A percentile compares a stretch with the other conserved stretches of the same genome.
phyloP scores from a whole-genome alignment of 345 rosid species.

The Euclidium syriacum region DNA sequence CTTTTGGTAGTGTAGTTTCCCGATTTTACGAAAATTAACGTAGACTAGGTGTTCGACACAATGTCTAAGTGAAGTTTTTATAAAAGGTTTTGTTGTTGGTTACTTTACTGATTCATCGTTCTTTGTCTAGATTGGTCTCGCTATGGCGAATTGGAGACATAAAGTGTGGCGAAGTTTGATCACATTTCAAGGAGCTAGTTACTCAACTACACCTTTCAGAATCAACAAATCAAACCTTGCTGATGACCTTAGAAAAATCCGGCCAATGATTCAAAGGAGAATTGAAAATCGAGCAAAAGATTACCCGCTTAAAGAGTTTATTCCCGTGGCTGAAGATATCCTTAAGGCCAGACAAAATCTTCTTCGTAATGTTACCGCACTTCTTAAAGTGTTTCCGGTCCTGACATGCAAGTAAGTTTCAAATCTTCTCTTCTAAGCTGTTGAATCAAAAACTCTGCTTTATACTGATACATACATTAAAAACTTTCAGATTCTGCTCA shows the following conservation, averaged over 20 bases:
- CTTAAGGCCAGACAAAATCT: constrained; percentile 51
- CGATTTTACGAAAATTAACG: no score
- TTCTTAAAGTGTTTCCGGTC: constrained; percentile 51
- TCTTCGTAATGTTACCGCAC: constrained; percentile 49
- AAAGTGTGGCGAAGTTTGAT: constrained; percentile 16
- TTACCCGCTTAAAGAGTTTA: constrained; percentile 50
- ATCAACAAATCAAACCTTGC: constrained; percentile 45
- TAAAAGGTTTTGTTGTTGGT: no score
- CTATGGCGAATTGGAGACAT: constrained; percentile 30
- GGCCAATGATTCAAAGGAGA: constrained; percentile 79
- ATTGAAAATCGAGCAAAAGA: constrained; percentile 65
- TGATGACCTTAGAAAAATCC: constrained; percentile 49
- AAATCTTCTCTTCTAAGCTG: neutral
- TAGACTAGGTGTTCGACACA: no score
- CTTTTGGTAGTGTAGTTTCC: no score
- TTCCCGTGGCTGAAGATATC: constrained; percentile 68
- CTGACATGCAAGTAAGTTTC: constrained; percentile 63
- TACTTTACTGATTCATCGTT: neutral
- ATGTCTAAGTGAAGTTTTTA: no score
- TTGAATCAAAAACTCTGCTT: neutral
- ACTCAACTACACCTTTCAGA: constrained; percentile 26
- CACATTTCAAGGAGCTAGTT: constrained; percentile 12
- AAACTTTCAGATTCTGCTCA: constrained; percentile 63
- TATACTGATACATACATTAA: neutral
- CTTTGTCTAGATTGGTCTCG: neutral